Conservation (phyloP, 2,329 filamentous ascomycete genomes). For the Knufia petricola region DNA sequence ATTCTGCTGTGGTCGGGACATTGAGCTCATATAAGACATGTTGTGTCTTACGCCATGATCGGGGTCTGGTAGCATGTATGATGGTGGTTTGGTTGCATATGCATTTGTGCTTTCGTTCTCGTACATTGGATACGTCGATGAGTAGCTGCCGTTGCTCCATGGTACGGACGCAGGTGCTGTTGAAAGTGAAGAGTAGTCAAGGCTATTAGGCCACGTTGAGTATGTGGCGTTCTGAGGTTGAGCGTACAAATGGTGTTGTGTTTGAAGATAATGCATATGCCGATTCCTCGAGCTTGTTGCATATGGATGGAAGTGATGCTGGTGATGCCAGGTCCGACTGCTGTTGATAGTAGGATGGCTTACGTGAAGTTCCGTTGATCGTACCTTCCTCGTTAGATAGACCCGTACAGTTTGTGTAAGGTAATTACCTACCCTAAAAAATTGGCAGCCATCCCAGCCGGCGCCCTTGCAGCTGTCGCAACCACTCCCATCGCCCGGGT, state of each 20-base stretch:
- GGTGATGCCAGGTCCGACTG: slow-evolving; percentile 6
- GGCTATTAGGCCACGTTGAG: slow-evolving; percentile 2
- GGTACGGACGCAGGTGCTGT: background rate
- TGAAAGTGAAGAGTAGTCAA: slow-evolving; percentile 4
- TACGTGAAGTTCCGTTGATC: slow-evolving; percentile 1
- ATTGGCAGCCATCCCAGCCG: slow-evolving; percentile 56
- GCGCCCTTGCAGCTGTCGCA: slow-evolving; percentile 76
- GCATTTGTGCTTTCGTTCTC: slow-evolving; percentile 27
- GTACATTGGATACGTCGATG: slow-evolving; percentile 23
- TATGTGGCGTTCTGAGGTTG: background rate
- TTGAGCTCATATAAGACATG: background rate
- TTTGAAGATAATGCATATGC: background rate
- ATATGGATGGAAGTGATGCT: slow-evolving; percentile 6
- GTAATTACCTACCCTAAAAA: slow-evolving; percentile 55
- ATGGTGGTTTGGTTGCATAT: slow-evolving; percentile 28
- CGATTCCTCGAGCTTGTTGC: background rate
- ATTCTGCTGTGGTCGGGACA: background rate
- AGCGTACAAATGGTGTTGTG: background rate
- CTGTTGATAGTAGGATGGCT: slow-evolving; percentile 3
- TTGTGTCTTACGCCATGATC: slow-evolving; percentile 13
- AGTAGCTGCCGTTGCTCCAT: background rate
- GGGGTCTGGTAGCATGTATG: slow-evolving; percentile 30
- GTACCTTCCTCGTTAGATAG: slow-evolving; percentile 2
- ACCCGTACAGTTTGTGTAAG: background rate
- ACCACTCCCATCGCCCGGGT: slow-evolving; percentile 63